Evolutionary conservation across 257 asterid species (phyloP).

Genomic region (Rehmannia glutinosa): DNA sequence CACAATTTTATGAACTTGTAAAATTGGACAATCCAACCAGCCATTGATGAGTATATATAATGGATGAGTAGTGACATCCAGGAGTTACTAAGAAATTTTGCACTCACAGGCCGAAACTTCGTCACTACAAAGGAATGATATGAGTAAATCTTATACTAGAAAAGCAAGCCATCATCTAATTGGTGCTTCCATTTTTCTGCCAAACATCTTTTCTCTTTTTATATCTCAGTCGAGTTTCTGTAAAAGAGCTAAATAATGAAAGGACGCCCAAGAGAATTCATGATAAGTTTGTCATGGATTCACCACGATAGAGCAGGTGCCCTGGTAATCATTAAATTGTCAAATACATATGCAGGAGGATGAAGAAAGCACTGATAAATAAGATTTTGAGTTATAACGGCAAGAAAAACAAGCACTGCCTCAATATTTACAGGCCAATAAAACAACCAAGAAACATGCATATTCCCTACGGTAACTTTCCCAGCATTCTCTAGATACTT

Average conservation of each 20-base stretch:
- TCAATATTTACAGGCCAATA: background rate
- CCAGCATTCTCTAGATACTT: background rate
- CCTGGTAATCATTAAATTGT: background rate
- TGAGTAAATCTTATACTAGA: conserved; percentile 6
- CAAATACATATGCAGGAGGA: background rate
- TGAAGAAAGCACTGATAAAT: background rate
- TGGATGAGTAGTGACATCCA: background rate
- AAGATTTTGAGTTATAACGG: background rate
- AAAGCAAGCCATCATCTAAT: background rate
- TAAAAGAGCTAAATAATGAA: background rate
- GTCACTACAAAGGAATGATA: background rate
- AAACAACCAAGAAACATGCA: background rate
- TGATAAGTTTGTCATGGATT: background rate
- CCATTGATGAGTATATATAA: background rate
- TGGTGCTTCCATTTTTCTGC: background rate
- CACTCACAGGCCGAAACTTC: background rate
- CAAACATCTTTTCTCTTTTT: background rate
- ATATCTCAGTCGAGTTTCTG: background rate
- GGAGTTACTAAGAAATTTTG: background rate
- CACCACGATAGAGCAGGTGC: background rate
- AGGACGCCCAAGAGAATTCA: background rate
- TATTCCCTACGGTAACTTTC: background rate
- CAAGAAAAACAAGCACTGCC: background rate
- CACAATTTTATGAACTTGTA: background rate
- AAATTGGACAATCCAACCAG: background rate